phyloP scores from a whole-genome alignment of 805 yeast species.

The Wickerhamiella siamensis region DNA sequence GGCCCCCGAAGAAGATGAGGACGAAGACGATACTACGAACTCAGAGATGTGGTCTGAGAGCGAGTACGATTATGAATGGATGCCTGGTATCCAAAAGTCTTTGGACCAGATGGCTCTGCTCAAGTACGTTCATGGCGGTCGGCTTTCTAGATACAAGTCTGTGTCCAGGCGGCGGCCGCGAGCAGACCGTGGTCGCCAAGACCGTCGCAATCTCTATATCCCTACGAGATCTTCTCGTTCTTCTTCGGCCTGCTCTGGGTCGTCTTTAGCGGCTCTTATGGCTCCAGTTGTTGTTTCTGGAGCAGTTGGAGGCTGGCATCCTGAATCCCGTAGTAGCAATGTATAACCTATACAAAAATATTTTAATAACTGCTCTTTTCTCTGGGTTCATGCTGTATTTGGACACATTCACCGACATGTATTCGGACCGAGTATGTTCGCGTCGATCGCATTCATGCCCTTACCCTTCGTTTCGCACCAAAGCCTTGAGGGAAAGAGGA shows the following conservation, averaged over 20 bases:
- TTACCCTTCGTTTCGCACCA: too few relatives aligned
- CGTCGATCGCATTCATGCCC: neutral
- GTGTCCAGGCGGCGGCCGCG: neutral
- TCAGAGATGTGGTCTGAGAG: constrained; percentile 2
- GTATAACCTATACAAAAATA: too few relatives aligned
- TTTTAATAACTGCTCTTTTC: too few relatives aligned
- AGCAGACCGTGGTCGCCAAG: constrained; percentile 13
- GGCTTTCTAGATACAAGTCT: constrained; percentile 19
- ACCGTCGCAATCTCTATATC: constrained; percentile 13
- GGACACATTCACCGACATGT: too few relatives aligned
- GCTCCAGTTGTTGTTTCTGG: constrained; percentile 45
- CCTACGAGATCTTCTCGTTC: constrained; percentile 12
- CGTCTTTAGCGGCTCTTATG: constrained; percentile 24
- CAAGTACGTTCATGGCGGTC: constrained; percentile 28
- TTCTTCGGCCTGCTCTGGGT: constrained; percentile 8
- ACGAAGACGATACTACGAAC: constrained; percentile 3
- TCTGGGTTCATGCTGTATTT: too few relatives aligned
- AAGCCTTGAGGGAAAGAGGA: too few relatives aligned
- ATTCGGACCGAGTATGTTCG: too few relatives aligned
- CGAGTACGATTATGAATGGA: constrained; percentile 23
- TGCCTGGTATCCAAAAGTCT: constrained; percentile 28
- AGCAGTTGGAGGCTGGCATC: constrained; percentile 36
- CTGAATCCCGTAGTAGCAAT: too few relatives aligned
- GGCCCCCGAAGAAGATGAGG: constrained; percentile 1
- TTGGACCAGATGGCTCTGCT: constrained; percentile 26